Evolutionary conservation across 805 yeast species (phyloP), one percentile per base, ranked within the genome.

Genomic region (Candida montana): DNA sequence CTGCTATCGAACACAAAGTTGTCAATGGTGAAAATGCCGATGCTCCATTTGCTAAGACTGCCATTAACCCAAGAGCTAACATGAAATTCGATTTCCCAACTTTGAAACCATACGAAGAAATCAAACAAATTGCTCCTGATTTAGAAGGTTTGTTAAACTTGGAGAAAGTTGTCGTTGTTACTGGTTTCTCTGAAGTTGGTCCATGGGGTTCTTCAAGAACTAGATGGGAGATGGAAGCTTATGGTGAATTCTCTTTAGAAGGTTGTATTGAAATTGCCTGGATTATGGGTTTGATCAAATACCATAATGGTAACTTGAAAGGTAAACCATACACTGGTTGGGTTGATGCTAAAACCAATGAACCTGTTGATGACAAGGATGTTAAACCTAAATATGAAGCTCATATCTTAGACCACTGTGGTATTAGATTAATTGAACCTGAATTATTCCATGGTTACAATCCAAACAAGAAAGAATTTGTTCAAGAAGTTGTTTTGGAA

Each of bases 141-240:
- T 74, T 93, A 57, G 90, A 85, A 64, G 96, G 96, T 46, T 72
- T 93, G 75, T 72, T 93, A 54, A 96, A 93, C 62, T 21, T 91
- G 61, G 97, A 90, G 62, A 79, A 79, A 53, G 93, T 89, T 45
- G 77, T 91, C 52, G 99, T 93, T 50, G 91, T 93, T 46, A 91
- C 99, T 35, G 99, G 99, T 69, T 93, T 91, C 72, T 74, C 96
- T 50, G 99, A 93, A 71, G 98, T 93, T 54, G 95, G 97, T 62
- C 99, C 99, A 59, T 95, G 97, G 96, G 99, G 99, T 78, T 89
- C 90, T 64, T 70, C 99, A 30, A 85, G 98, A 77, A 93, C 99
- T 43, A 81, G 99, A 75, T 93, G 99, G 99, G 98, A 93, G 69
- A 93, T 93, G 95, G 99, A 93, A 71, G 87, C 97, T 35, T 53